Conservation (phyloP, 2,329 filamentous ascomycete species). For the Macrophomina phaseolina region DNA sequence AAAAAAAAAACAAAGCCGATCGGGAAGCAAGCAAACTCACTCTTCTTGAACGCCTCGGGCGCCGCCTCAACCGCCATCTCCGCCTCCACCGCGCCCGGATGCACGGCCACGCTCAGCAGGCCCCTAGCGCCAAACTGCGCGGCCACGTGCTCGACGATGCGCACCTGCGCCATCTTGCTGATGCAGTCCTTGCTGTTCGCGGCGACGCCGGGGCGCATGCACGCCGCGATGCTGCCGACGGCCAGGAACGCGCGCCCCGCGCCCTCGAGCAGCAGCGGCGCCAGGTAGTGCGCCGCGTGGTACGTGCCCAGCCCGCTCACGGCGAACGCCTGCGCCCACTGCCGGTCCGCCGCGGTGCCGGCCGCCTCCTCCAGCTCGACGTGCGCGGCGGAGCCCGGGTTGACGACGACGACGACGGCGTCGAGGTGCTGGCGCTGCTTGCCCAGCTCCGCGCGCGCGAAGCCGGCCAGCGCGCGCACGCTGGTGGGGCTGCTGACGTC, state of each 20-base stretch:
- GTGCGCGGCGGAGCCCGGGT: conserved; percentile 39
- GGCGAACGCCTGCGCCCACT: conserved; percentile 39
- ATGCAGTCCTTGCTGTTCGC: conserved; percentile 49
- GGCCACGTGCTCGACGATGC: conserved; percentile 46
- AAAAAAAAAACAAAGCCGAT: neutral
- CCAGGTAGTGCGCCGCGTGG: conserved; percentile 43
- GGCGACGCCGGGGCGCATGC: conserved; percentile 46
- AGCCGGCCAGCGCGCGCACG: conserved; percentile 30
- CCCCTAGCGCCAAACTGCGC: conserved; percentile 40
- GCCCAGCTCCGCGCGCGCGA: neutral
- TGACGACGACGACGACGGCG: conserved; percentile 14
- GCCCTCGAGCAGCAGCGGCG: conserved; percentile 35
- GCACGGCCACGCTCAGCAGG: conserved; percentile 40
- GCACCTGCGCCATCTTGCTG: conserved; percentile 45
- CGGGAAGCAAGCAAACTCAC: neutral
- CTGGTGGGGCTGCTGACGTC: conserved; percentile 39
- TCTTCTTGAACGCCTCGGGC: conserved; percentile 32
- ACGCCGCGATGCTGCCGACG: conserved; percentile 36
- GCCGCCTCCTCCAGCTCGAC: conserved; percentile 42
- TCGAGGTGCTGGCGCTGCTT: neutral
- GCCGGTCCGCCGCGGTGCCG: conserved; percentile 41
- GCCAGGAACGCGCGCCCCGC: conserved; percentile 38
- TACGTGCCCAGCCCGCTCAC: conserved; percentile 48
- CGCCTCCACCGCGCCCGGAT: conserved; percentile 46
- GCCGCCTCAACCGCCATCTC: conserved; percentile 41